Evolutionary conservation across 495 filamentous ascomycete genomes (phyloP).

Genomic region (Podospora conica): DNA sequence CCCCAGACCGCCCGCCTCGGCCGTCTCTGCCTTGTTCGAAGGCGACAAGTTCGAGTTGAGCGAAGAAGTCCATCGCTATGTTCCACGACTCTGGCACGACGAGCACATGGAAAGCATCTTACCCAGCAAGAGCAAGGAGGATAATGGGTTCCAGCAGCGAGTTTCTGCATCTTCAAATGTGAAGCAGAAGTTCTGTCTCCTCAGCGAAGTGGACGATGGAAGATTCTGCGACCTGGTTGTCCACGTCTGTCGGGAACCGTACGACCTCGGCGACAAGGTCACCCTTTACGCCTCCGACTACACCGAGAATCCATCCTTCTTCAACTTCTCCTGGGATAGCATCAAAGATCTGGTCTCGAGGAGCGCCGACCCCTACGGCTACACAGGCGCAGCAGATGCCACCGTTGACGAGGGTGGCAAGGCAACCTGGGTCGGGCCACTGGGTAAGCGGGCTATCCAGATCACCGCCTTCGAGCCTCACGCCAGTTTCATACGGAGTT

Average conservation of each 20-base stretch:
- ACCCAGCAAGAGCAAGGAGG: conserved; percentile 38
- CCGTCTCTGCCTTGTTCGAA: conserved; percentile 24
- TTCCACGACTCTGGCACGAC: conserved; percentile 35
- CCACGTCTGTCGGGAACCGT: conserved; percentile 65
- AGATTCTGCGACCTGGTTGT: conserved; percentile 66
- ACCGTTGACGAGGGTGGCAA: conserved; percentile 3
- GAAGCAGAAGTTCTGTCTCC: conserved; percentile 54
- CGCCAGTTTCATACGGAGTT: conserved; percentile 46
- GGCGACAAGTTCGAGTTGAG: conserved; percentile 12
- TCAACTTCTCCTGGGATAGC: conserved; percentile 47
- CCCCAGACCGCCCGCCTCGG: conserved; percentile 32
- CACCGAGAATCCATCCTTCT: conserved; percentile 60
- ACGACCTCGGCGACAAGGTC: conserved; percentile 38
- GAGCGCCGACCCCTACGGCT: conserved; percentile 26
- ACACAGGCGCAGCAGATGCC: conserved; percentile 13
- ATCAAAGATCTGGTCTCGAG: conserved; percentile 24
- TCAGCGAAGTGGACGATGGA: conserved; percentile 55
- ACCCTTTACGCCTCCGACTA: conserved; percentile 84
- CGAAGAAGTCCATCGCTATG: conserved; percentile 31
- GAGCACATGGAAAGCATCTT: conserved; percentile 35
- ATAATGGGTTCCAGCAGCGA: conserved; percentile 43
- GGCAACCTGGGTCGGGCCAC: conserved; percentile 64
- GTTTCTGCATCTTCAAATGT: conserved; percentile 32
- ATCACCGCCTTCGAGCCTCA: conserved; percentile 69
- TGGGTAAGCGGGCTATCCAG: conserved; percentile 65